Evolutionary conservation across 1,284 basidiomycete genomes (phyloP).

Genomic region (Austroboletus novae-zelandiae): DNA sequence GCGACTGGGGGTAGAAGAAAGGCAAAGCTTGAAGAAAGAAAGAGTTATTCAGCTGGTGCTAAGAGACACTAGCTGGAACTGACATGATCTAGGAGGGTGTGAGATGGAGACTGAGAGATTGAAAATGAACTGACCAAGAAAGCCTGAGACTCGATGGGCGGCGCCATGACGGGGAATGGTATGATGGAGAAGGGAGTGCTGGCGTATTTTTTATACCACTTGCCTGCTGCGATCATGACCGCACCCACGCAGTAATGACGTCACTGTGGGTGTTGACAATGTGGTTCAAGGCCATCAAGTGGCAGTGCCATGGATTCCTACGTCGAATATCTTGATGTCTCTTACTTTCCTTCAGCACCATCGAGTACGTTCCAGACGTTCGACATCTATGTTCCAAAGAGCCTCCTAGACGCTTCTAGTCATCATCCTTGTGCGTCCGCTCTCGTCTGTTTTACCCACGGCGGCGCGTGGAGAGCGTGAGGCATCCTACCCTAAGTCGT

Average conservation of each 20-base stretch:
- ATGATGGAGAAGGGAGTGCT: not conserved
- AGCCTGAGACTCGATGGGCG: constrained; percentile 66
- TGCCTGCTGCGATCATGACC: too few relatives aligned
- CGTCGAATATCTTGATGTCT: constrained; percentile 36
- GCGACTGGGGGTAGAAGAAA: constrained; percentile 77
- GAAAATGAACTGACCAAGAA: constrained; percentile 52
- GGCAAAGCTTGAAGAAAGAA: constrained; percentile 46
- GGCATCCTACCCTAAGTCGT: constrained; percentile 26
- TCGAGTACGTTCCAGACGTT: constrained; percentile 40
- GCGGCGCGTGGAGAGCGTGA: constrained; percentile 77
- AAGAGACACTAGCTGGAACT: constrained; percentile 7
- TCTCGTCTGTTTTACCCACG: constrained; percentile 66
- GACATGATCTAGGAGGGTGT: constrained; percentile 34
- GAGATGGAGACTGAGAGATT: not conserved
- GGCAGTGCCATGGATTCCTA: constrained; percentile 13
- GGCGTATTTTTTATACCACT: constrained; percentile 15
- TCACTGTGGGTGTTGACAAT: constrained; percentile 9
- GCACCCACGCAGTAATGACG: constrained; percentile 17
- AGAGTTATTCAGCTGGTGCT: constrained; percentile 10
- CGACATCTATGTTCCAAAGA: constrained; percentile 45
- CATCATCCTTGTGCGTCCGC: not conserved
- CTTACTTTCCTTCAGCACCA: constrained; percentile 36
- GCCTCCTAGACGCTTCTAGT: not conserved
- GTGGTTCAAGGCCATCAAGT: not conserved
- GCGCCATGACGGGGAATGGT: constrained; percentile 46